phyloP scores from a whole-genome alignment of 1,284 basidiomycete genomes.

The Megacollybia platyphylla region DNA sequence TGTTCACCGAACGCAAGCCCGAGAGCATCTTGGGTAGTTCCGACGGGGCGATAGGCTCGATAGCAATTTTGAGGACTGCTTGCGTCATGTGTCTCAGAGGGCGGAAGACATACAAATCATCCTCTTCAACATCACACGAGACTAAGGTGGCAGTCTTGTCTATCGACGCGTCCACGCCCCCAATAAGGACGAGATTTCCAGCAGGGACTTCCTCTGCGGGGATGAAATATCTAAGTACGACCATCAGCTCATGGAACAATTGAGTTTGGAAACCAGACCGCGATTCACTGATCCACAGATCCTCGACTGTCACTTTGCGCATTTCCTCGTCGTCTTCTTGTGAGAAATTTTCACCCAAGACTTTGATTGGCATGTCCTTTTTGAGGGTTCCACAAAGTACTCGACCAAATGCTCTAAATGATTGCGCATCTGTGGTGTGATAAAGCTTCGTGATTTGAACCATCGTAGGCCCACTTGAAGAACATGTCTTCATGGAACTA shows the following conservation, averaged over 20 bases:
- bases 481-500: conserved; percentile 70
- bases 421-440: conserved; percentile 90
- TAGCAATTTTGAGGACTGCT: conserved; percentile 96
- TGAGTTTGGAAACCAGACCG: conserved; percentile 33
- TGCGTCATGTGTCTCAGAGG: conserved; percentile 95
- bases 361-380: conserved; percentile 80
- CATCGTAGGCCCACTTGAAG: conserved; percentile 81
- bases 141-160: conserved; percentile 91
- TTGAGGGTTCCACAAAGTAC: conserved; percentile 86
- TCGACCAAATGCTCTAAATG: conserved; percentile 92
- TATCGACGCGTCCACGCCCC: conserved; percentile 90
- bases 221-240: conserved; percentile 68
- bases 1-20: conserved; percentile 93
- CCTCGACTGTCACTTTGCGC: conserved; percentile 77
- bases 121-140: conserved; percentile 59
- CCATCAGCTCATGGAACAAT: conserved; percentile 3
- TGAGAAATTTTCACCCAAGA: conserved; percentile 95
- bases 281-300: conserved; percentile 84
- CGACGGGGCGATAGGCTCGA: conserved; percentile 95
- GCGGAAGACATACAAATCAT: conserved; percentile 80
- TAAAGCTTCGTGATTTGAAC: conserved; percentile 91
- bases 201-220: conserved; percentile 82
- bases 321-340: conserved; percentile 99
- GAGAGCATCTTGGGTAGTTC: conserved; percentile 99
- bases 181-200: conserved; percentile 87